Base-by-base conservation (phyloP, 2,329 filamentous ascomycete genomes). In the Sporothrix dimorphospora region DNA sequence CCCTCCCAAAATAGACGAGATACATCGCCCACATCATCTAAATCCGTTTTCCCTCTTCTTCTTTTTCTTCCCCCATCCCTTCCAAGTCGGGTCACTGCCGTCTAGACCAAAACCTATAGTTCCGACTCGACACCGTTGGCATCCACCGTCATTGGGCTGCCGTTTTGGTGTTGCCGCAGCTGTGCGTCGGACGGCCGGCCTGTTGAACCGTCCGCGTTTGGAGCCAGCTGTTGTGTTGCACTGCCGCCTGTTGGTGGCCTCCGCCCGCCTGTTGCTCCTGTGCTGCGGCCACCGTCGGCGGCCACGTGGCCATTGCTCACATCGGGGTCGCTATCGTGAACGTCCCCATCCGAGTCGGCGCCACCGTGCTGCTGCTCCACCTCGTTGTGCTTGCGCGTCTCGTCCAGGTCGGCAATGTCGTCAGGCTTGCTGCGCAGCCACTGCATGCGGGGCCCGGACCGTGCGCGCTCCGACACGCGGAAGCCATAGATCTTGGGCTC, bases 401-500 rank as follows among this genome's bases (percentile, higher is more conserved):
- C 96, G 79, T 99, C 94, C 67, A 98, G 85, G 77, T 97, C 92
- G 57, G 86, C 90, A 71, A 97, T 86, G 78, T 97, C 89, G 16
- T 86, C 85, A 0, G 96, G 96, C 79, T 94, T 92, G 81, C 92
- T 90, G 76, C 96, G 90, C 77, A 99, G 84, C 96, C 96, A 99
- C 80, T 94, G 94, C 96, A 99, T 99, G 74, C 96, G 88, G 14
- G 96, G 96, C 0, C 96, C 96, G 30, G 93, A 94, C 76, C 92
- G 90, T 55, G 96, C 93, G 72, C 94, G 87, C 81, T 98, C 96
- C 21, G 93, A 95, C 27, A 99, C 96, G 74, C 92, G 89, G 84
- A 99, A 99, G 38, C 96, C 96, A 82, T 98, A 99, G 80, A 99
- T 98, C 76, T 91, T 92, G 73, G 96, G 94, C 79, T 98, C 94